Percentiles rank a stretch among this genome's conserved stretches.
Evolutionary conservation across 1,284 basidiomycete species (phyloP).

Genomic region (Cystobasidium sp.): DNA sequence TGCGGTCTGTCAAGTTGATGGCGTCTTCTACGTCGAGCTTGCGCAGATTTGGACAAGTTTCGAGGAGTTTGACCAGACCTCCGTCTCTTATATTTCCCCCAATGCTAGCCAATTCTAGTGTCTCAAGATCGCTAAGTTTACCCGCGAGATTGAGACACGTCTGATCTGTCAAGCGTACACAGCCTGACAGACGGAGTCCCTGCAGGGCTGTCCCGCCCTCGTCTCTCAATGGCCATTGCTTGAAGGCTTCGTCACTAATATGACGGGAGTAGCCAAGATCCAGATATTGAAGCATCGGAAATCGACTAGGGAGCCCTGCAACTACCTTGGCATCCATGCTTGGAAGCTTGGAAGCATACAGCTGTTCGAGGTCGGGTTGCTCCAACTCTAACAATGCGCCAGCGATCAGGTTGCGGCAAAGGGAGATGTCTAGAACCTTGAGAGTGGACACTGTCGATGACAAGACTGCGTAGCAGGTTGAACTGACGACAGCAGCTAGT

Average conservation of each 20-base stretch:
- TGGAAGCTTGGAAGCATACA: conserved; percentile 21
- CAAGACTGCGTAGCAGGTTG: conserved; percentile 25
- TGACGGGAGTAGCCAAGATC: conserved; percentile 28
- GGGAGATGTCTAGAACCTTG: conserved; percentile 11
- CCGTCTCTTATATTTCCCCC: conserved; percentile 31
- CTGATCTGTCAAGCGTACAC: conserved; percentile 32
- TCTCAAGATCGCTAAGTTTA: conserved; percentile 17
- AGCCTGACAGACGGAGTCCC: conserved; percentile 22
- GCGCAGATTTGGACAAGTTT: conserved; percentile 17
- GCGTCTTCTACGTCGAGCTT: conserved; percentile 41
- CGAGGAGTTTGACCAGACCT: conserved; percentile 36
- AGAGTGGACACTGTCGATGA: background rate
- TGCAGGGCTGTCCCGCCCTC: background rate
- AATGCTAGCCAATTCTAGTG: conserved; percentile 37
- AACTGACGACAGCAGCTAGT: conserved; percentile 18
- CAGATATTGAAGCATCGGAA: conserved; percentile 14
- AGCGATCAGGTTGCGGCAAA: conserved; percentile 29
- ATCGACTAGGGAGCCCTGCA: background rate
- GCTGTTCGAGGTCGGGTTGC: conserved; percentile 14
- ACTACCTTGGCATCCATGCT: conserved; percentile 26
- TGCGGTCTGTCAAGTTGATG: conserved; percentile 21
- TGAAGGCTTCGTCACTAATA: conserved; percentile 29
- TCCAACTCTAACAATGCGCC: conserved; percentile 17
- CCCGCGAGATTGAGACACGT: conserved; percentile 22
- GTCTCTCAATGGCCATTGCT: conserved; percentile 11